Evolutionary conservation across 2,329 filamentous ascomycete species (phyloP).

Genomic region (Pseudogymnoascus sp.): DNA sequence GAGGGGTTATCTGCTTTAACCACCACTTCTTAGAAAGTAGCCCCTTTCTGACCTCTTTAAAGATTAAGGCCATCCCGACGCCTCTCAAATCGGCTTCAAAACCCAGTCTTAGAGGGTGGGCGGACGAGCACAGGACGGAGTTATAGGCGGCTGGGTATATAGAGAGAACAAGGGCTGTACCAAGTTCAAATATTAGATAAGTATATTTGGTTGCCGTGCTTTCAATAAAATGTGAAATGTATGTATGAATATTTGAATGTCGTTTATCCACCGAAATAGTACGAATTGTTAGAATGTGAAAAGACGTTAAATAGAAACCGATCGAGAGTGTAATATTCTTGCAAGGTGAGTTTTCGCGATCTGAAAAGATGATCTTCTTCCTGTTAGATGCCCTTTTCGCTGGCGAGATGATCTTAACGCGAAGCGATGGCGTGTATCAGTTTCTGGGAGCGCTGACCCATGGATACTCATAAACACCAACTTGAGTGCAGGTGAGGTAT

Average conservation of each 20-base stretch:
- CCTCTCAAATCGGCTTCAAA: background rate
- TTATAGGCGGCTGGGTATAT: background rate
- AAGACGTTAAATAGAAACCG: background rate
- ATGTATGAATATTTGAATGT: background rate
- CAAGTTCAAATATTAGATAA: background rate
- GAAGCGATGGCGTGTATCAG: background rate
- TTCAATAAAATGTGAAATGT: background rate
- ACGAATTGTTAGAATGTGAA: background rate
- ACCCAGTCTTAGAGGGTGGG: background rate
- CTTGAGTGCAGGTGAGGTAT: conserved; percentile 20
- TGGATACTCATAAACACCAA: conserved; percentile 19
- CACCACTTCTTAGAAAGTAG: background rate
- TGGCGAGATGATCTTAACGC: too few species aligned
- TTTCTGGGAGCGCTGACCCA: conserved; percentile 11
- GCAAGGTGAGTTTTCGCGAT: too few species aligned
- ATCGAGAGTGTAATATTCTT: background rate
- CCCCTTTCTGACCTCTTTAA: background rate
- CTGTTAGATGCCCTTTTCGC: too few species aligned
- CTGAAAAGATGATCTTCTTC: too few species aligned
- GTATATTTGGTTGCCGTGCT: background rate
- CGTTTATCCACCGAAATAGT: background rate
- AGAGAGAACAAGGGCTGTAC: background rate
- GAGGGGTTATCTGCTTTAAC: background rate
- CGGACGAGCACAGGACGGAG: background rate
- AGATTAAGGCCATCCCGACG: background rate